These are phyloP conservation scores for Salix dunnii DNA, from an alignment of 345 rosid genomes.

Conservation along the genomic window DNA sequence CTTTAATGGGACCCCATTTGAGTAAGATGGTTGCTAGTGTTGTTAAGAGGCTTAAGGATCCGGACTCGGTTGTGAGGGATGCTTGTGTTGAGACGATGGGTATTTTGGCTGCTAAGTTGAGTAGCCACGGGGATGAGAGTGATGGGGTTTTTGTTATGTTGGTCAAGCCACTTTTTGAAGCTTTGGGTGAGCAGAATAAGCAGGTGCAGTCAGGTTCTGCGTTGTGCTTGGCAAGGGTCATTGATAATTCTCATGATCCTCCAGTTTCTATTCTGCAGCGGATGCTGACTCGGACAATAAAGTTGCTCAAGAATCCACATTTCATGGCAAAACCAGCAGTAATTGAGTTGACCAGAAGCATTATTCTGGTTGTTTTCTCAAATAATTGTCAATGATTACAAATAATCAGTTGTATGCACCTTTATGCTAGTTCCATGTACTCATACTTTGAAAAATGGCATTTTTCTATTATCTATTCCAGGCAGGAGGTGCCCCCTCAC, in stretches of 20 bases:
- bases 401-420: not conserved
- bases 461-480: slow-evolving; percentile 26
- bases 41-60: slow-evolving; percentile 86
- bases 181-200: slow-evolving; percentile 90
- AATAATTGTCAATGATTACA: not conserved
- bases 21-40: slow-evolving; percentile 70
- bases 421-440: not conserved
- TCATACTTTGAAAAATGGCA: not conserved
- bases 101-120: slow-evolving; percentile 58
- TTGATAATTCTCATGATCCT: slow-evolving; percentile 56
- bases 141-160: slow-evolving; percentile 53
- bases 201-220: slow-evolving; percentile 81
- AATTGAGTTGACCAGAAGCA: slow-evolving; percentile 71
- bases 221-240: slow-evolving; percentile 75
- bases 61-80: slow-evolving; percentile 78
- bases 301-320: slow-evolving; percentile 77
- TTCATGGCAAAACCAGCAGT: slow-evolving; percentile 83
- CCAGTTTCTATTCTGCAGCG: slow-evolving; percentile 68
- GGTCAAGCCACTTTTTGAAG: slow-evolving; percentile 85
- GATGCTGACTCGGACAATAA: slow-evolving; percentile 61
- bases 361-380: slow-evolving; percentile 53
- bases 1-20: slow-evolving; percentile 46
- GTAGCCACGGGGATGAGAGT: slow-evolving; percentile 34
- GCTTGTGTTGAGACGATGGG: slow-evolving; percentile 80
- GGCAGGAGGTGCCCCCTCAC: slow-evolving; percentile 88